A percentile compares a stretch with the other conserved stretches of the same genome.
Evolutionary conservation across 805 yeast species (phyloP).

Genomic region (Kuraishia ogatae): DNA sequence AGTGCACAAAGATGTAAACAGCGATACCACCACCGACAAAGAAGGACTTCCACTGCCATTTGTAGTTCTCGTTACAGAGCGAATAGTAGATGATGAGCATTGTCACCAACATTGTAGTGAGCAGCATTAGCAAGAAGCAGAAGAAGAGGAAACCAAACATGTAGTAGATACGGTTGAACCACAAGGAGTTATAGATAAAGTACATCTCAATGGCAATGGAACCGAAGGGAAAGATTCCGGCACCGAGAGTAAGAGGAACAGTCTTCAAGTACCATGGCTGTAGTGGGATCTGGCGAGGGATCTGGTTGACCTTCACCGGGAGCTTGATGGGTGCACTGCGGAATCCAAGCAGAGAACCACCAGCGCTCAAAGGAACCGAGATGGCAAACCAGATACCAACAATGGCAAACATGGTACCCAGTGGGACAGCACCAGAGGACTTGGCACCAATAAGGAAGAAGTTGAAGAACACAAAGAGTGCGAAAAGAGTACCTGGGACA

Average conservation of each 20-base stretch:
- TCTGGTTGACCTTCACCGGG: conserved; percentile 90
- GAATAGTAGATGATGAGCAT: conserved; percentile 75
- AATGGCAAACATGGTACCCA: conserved; percentile 80
- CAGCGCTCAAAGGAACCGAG: conserved; percentile 75
- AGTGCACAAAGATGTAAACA: conserved; percentile 74
- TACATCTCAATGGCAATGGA: conserved; percentile 92
- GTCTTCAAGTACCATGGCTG: conserved; percentile 81
- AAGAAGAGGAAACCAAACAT: conserved; percentile 96
- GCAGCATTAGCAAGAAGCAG: conserved; percentile 73
- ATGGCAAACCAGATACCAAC: conserved; percentile 78
- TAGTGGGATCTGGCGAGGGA: conserved; percentile 90
- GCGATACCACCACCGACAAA: conserved; percentile 87
- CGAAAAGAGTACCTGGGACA: conserved; percentile 75
- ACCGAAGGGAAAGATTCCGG: conserved; percentile 93
- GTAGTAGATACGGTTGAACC: conserved; percentile 91
- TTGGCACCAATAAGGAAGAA: conserved; percentile 68
- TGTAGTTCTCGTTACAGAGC: conserved; percentile 84
- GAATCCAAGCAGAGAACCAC: conserved; percentile 76
- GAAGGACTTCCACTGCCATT: conserved; percentile 95
- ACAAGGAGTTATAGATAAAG: conserved; percentile 81
- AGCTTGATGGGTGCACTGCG: conserved; percentile 32
- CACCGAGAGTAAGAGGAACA: conserved; percentile 55
- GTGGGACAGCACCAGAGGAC: conserved; percentile 93
- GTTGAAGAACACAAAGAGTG: conserved; percentile 60
- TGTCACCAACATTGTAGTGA: conserved; percentile 77